phyloP scores from a whole-genome alignment of 1,284 basidiomycete genomes.

The Pseudozyma sp. region DNA sequence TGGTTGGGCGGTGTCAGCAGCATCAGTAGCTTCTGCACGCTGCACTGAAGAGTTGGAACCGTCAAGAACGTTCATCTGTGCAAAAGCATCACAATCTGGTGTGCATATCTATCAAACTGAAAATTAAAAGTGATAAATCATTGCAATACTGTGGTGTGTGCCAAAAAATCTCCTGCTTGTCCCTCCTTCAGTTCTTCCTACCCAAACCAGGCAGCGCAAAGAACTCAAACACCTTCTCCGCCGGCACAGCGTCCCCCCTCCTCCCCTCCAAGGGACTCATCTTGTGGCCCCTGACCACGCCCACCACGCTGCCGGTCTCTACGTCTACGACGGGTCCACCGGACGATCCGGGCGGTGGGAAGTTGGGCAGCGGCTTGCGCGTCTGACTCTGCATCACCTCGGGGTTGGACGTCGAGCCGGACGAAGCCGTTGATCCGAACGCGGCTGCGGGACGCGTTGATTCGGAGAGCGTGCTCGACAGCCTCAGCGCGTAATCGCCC shows the following conservation, averaged over 20 bases:
- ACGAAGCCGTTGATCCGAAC: neutral
- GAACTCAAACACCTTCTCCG: constrained; percentile 76
- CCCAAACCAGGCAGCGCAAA: constrained; percentile 62
- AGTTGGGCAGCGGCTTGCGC: constrained; percentile 51
- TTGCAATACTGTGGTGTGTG: neutral
- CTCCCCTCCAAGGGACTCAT: constrained; percentile 74
- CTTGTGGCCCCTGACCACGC: constrained; percentile 76
- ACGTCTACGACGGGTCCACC: constrained; percentile 79
- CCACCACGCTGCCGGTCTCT: constrained; percentile 77
- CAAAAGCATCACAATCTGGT: neutral
- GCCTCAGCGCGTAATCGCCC: constrained; percentile 25
- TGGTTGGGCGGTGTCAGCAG: constrained; percentile 37
- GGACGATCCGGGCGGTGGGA: constrained; percentile 77
- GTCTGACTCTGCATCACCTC: constrained; percentile 22
- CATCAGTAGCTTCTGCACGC: constrained; percentile 27
- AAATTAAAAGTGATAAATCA: too few species aligned
- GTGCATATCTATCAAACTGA: too few species aligned
- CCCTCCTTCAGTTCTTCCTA: constrained; percentile 42
- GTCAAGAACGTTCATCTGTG: neutral
- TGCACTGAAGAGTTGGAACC: constrained; percentile 1
- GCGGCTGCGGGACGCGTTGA: neutral
- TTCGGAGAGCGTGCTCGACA: constrained; percentile 32
- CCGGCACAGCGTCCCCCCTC: constrained; percentile 78
- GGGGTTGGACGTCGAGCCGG: neutral
- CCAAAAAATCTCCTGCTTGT: neutral